These are phyloP conservation scores for Asterochloris sp. DNA, from an alignment of 139 green algal genomes.

Conservation along the genomic window DNA sequence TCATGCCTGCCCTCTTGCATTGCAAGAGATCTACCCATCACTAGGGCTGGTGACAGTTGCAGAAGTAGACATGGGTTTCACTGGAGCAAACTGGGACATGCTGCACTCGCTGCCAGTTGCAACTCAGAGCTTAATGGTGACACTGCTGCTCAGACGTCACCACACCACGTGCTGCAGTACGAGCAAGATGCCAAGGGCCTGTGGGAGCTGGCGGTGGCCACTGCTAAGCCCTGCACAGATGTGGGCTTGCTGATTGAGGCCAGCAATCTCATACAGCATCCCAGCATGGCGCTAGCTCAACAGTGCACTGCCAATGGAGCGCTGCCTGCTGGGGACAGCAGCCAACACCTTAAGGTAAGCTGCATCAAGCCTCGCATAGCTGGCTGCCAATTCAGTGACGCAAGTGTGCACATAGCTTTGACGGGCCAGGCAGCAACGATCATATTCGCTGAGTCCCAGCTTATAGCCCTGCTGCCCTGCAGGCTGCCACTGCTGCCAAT, in stretches of 20 bases:
- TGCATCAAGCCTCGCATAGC: too few relatives aligned
- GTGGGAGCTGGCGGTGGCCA: not conserved
- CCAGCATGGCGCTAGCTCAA: too few relatives aligned
- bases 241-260: not conserved
- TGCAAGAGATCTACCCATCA: not conserved
- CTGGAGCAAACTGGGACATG: conserved; percentile 9
- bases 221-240: not conserved
- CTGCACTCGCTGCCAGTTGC: conserved; percentile 4
- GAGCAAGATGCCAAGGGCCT: not conserved
- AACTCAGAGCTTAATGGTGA: not conserved
- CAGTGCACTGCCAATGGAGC: not conserved
- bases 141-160: not conserved
- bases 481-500: too few relatives aligned
- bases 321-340: not conserved
- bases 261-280: too few relatives aligned
- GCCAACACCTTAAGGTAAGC: not conserved
- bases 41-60: not conserved
- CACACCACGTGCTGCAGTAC: not conserved
- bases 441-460: not conserved
- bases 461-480: not conserved
- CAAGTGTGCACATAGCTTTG: too few relatives aligned
- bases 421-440: not conserved
- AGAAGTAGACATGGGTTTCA: conserved; percentile 22
- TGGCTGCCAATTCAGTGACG: too few relatives aligned
- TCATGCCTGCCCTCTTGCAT: not conserved